Evolutionary conservation across 495 filamentous ascomycete genomes (phyloP).

Genomic region (Trichoderma erinaceum): DNA sequence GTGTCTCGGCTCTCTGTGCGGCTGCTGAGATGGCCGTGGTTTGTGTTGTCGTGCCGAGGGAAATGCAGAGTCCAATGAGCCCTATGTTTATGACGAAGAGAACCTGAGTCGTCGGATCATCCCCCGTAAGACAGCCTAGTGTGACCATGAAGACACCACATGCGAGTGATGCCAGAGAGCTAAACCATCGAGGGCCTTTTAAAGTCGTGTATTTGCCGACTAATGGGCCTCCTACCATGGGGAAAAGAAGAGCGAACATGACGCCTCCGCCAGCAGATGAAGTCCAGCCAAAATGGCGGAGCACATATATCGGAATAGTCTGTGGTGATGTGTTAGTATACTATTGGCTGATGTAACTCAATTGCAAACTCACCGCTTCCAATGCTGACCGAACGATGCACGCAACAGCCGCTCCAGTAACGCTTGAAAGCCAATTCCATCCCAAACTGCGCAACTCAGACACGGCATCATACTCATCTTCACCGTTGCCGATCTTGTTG

Average conservation of each 20-base stretch:
- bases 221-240: background rate
- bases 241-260: constrained; percentile 1
- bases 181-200: constrained; percentile 2
- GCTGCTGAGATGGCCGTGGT: constrained; percentile 4
- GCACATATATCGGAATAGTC: background rate
- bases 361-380: background rate
- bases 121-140: background rate
- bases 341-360: no score
- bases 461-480: background rate
- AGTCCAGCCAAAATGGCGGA: constrained; percentile 11
- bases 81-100: background rate
- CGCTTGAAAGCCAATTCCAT: background rate
- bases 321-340: background rate
- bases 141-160: constrained; percentile 2
- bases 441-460: background rate
- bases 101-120: background rate
- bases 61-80: background rate
- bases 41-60: background rate
- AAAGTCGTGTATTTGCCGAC: background rate
- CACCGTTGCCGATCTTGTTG: background rate
- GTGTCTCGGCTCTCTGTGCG: background rate
- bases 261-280: constrained; percentile 3
- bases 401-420: background rate
- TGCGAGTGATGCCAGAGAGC: background rate
- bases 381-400: background rate